Conservation (phyloP, 164 flowering plant genomes). For the Vitis cinerea region DNA sequence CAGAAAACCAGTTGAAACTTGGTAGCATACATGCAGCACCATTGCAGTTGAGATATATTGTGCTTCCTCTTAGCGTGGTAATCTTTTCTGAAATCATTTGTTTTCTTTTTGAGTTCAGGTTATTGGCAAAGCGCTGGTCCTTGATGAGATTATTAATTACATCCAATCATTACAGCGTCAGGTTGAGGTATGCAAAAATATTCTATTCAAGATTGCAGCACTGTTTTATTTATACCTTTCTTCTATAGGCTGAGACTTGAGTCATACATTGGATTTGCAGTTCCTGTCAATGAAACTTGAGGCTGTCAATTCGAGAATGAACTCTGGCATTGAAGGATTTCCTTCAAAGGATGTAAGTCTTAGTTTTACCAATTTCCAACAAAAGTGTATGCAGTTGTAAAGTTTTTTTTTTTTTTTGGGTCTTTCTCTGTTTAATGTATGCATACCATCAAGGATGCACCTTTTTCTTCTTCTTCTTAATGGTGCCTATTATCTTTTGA, state of each 20-base stretch:
- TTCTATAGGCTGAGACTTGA: not conserved
- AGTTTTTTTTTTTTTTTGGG: not conserved
- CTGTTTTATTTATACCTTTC: not conserved
- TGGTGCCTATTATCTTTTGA: not conserved
- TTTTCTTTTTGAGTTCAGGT: slow-evolving; percentile 36
- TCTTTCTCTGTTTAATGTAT: not conserved
- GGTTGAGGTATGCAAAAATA: slow-evolving; percentile 55
- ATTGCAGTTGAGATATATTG: not conserved
- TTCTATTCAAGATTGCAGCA: not conserved
- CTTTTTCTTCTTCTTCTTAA: not conserved
- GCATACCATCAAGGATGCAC: not conserved
- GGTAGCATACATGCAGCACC: not conserved
- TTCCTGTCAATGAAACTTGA: slow-evolving; percentile 78
- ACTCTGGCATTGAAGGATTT: slow-evolving; percentile 44
- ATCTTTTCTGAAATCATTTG: not conserved
- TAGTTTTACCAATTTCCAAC: no score
- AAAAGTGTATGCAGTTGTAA: not conserved
- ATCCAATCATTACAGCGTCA: slow-evolving; percentile 83
- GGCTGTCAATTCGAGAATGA: slow-evolving; percentile 53
- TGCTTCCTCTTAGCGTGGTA: not conserved
- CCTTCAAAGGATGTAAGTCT: slow-evolving; percentile 64
- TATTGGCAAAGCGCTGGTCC: slow-evolving; percentile 77
- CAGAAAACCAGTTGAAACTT: not conserved
- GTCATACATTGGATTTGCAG: slow-evolving; percentile 31
- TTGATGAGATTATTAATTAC: slow-evolving; percentile 90